Evolutionary conservation across 1,139 yeast genomes (phyloP), one percentile per base, ranked within the genome.

Genomic region (Zygosaccharomyces pseudobailii): DNA sequence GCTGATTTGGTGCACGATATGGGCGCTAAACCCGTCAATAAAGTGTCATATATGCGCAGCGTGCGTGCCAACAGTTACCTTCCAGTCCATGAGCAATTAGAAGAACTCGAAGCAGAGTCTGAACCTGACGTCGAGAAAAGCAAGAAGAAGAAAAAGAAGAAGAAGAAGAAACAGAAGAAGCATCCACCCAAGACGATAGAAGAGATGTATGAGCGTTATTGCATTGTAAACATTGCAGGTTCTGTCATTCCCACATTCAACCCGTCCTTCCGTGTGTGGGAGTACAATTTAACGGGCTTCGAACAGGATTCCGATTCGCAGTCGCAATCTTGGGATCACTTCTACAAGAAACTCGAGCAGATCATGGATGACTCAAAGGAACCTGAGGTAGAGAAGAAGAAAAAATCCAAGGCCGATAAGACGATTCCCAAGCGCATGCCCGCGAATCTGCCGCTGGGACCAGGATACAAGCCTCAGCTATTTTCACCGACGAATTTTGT

Each of bases 171-270:
- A 2, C 62, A 67, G 40, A 63, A 58, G 46, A 73, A 75, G 47
- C 40, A 47, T 5, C 42, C 50, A n/a, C 40, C 51, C 62, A 76
- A 21, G 36, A 39, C 51, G 3, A 28, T 49, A 6, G 82, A 87
- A 10, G 55, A 58, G 1, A 48, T 64, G 40, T 72, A 74, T 24
- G 85, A 83, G 55, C 70, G 90, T 41, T 87, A 85, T 59, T 73
- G 87, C 1, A 71, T 87, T 47, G 82, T 84, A 0, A 85, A 82
- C 59, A 80, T 87, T 20, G 74, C 82, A 3, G 82, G 90, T 0
- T 83, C 90, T 50, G 79, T 87, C n/a, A 79, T 87, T 5, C 95
- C 96, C 2, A 87, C 95, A 0, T 87, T 82, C 67, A 85, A 85
- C 56, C 90, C 96, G 3, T 87, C 90, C 2, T 63, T 87, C 49